Evolutionary conservation across 2,329 filamentous ascomycete species (phyloP), one percentile per base, ranked within the genome.

Genomic region (Fusarium udum): DNA sequence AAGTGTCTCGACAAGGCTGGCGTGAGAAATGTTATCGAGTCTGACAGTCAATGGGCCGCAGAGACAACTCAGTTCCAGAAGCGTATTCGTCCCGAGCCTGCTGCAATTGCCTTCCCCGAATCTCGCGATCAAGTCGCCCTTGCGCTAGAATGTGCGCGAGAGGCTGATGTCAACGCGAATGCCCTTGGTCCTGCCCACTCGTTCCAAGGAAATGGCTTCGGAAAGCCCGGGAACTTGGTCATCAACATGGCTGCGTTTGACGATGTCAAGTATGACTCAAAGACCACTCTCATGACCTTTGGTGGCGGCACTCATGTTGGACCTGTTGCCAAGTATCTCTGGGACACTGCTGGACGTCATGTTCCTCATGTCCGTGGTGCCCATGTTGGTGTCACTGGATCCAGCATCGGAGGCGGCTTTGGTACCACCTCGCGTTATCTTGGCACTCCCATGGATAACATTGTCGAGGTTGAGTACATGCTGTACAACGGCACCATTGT

Each of bases 161-260:
- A 77, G 9, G 56, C 76, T 26, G 67, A 64, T 4, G 76, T 78
- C 45, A 64, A 77, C 18, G 75, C 67, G 1, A 69, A 61, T 39
- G 74, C 76, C 57, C 72, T 78, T 20, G 76, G 76, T 3, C 63
- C 76, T 46, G 76, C 64, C 0, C 76, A 78, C 36, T 78, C 76
- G 0, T 78, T 78, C 63, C 71, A 74, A 28, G 72, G 67, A 7
- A 61, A 73, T 43, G 76, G 72, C 12, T 73, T 73, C 20, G 76
- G 75, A 16, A 73, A 69, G 20, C 57, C 71, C 3, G 75, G 76
- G 3, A 75, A 78, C 61, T 28, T 78, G 15, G 74, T 78, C 16
- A 71, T 78, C 20, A 78, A 68, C 48, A 77, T 78, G 76, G 68
- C 46, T 15, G 71, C 76, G 4, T 78, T 78, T 48, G 64, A 78